phyloP scores from a whole-genome alignment of 768 basidiomycete genomes.

The Naganishia randhawae region DNA sequence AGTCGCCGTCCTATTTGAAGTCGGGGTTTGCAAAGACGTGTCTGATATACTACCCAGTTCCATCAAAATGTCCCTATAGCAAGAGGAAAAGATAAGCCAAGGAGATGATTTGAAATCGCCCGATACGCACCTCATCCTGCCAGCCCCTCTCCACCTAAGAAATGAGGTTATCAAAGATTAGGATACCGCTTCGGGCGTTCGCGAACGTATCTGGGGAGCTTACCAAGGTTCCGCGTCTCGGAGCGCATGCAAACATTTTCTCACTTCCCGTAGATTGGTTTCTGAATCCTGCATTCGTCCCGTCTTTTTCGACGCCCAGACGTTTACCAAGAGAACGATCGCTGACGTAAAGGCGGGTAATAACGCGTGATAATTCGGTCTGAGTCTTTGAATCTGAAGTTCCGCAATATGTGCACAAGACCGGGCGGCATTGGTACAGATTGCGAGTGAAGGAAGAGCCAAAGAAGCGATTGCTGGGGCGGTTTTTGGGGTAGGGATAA shows the following conservation, averaged over 20 bases:
- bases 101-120: background rate
- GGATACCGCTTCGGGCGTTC: background rate
- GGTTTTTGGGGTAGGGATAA: conserved; percentile 64
- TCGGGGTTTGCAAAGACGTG: conserved; percentile 26
- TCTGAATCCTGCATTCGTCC: conserved; percentile 54
- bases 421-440: conserved; percentile 76
- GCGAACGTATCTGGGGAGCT: conserved; percentile 1
- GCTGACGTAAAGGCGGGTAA: conserved; percentile 55
- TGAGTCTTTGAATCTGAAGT: conserved; percentile 51
- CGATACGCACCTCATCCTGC: conserved; percentile 34
- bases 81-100: background rate
- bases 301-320: conserved; percentile 62
- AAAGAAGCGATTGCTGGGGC: conserved; percentile 53
- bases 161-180: background rate
- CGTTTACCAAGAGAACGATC: conserved; percentile 63
- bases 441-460: conserved; percentile 65
- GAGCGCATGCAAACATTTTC: conserved; percentile 60
- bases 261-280: conserved; percentile 61
- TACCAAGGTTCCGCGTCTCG: conserved; percentile 51
- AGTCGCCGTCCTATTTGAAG: background rate
- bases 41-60: conserved; percentile 29
- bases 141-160: conserved; percentile 45
- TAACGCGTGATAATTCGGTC: conserved; percentile 29
- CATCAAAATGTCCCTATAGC: conserved; percentile 26
- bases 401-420: conserved; percentile 71